Evolutionary conservation across 352 stramenopile genomes (phyloP).

Genomic region (Phytophthora pseudosyringae): DNA sequence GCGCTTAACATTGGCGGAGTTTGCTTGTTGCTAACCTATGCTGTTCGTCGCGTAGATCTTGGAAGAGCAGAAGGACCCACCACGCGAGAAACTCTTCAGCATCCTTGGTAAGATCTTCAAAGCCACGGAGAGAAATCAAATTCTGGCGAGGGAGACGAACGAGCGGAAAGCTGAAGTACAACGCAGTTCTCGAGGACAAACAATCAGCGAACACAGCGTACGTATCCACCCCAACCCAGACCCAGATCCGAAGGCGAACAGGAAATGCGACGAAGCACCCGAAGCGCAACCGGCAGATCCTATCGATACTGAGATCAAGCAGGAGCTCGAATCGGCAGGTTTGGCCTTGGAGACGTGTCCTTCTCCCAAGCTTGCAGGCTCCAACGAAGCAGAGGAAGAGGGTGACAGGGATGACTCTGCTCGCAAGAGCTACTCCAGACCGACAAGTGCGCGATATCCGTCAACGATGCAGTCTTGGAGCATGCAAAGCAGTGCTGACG

Average conservation of each 20-base stretch:
- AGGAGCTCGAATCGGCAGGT: slow-evolving; percentile 7
- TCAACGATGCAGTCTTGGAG: slow-evolving; percentile 54
- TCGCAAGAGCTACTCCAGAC: slow-evolving; percentile 36
- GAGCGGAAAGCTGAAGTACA: slow-evolving; percentile 19
- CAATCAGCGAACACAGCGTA: not conserved
- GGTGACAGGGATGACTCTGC: slow-evolving; percentile 2
- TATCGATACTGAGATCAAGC: slow-evolving; percentile 16
- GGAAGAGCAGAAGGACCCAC: slow-evolving; percentile 69
- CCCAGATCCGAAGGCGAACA: slow-evolving; percentile 1
- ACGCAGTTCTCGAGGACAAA: slow-evolving; percentile 5
- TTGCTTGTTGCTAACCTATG: not conserved
- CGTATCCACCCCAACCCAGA: slow-evolving; percentile 13
- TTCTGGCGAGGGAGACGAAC: slow-evolving; percentile 25
- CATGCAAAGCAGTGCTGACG: slow-evolving; percentile 32
- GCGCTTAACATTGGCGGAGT: not conserved
- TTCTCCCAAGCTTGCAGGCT: slow-evolving; percentile 18
- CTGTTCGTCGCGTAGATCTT: slow-evolving; percentile 52
- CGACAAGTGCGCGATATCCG: slow-evolving; percentile 40
- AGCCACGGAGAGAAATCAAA: slow-evolving; percentile 70
- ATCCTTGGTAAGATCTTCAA: slow-evolving; percentile 81
- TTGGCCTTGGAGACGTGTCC: slow-evolving; percentile 23
- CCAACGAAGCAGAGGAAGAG: not conserved
- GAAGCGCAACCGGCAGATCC: not conserved
- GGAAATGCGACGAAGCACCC: slow-evolving; percentile 1
- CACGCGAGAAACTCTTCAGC: slow-evolving; percentile 73